These are phyloP conservation scores for Nitzschia sp. DNA, from an alignment of 108 stramenopile species.

Conservation along the genomic window DNA sequence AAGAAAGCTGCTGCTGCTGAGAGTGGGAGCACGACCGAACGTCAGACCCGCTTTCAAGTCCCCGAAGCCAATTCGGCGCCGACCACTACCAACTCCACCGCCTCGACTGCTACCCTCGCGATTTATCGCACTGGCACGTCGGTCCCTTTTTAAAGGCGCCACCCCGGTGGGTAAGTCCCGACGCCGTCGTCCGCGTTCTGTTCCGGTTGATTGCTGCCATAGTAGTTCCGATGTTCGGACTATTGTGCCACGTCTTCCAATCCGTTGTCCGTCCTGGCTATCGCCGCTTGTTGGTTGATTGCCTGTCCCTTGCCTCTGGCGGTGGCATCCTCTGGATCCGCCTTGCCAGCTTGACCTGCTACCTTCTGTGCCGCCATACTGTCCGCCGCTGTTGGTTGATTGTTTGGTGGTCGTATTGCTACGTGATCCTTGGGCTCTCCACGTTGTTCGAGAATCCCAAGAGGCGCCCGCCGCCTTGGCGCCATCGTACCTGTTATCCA, in stretches of 20 bases:
- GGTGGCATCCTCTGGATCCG: not conserved
- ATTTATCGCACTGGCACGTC: not conserved
- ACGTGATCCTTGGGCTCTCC: not conserved
- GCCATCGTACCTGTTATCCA: not conserved
- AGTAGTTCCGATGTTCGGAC: too few relatives aligned
- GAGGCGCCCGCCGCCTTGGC: not conserved
- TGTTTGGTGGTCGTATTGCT: not conserved
- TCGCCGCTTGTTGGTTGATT: too few relatives aligned
- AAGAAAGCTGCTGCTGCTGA: not conserved
- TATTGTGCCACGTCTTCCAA: too few relatives aligned
- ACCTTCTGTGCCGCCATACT: not conserved
- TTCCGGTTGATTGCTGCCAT: too few relatives aligned
- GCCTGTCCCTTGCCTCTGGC: not conserved
- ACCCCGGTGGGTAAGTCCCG: not conserved
- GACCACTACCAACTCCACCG: not conserved
- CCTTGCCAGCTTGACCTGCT: not conserved
- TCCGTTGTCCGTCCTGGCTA: too few relatives aligned
- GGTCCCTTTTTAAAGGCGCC: constrained; percentile 1
- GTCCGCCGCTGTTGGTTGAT: not conserved
- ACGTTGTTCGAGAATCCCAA: not conserved
- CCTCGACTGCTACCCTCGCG: too few relatives aligned
- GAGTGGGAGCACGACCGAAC: not conserved
- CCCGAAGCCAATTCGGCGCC: not conserved
- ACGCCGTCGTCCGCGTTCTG: not conserved
- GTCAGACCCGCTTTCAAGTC: not conserved